Evolutionary conservation across 1,139 yeast species (phyloP).

Genomic region (Lodderomyces orthopsilosis): DNA sequence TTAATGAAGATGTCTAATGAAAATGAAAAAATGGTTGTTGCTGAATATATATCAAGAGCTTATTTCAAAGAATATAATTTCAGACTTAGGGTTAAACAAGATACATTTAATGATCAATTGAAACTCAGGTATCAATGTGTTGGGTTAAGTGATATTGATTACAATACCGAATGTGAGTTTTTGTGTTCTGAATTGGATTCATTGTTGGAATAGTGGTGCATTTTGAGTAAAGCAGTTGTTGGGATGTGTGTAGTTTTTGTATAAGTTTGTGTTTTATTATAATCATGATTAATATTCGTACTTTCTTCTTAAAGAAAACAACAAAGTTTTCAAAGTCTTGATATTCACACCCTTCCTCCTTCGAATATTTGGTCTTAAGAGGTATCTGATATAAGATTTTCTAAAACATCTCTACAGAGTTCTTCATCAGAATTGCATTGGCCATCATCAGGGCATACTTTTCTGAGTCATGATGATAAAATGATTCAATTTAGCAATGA

Average conservation of each 20-base stretch:
- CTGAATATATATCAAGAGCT: conserved; percentile 47
- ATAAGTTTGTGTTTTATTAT: neutral
- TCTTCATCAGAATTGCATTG: no score
- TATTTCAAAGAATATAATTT: conserved; percentile 70
- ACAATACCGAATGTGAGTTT: conserved; percentile 57
- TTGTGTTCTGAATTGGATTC: conserved; percentile 52
- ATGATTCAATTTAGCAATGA: no score
- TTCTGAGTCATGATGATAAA: no score
- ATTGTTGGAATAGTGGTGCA: conserved; percentile 22
- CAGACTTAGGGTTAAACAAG: conserved; percentile 79
- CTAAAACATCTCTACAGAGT: no score
- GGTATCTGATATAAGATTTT: no score
- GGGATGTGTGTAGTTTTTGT: conserved; percentile 4
- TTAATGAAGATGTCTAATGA: conserved; percentile 51
- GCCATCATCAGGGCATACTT: no score
- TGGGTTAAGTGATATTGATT: conserved; percentile 56
- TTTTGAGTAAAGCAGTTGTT: conserved; percentile 1
- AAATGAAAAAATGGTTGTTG: conserved; percentile 45
- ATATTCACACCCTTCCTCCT: neutral
- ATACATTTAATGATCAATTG: conserved; percentile 73
- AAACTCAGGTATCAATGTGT: conserved; percentile 74
- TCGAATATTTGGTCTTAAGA: no score
- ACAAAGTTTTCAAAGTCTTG: no score
- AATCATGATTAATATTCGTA: neutral
- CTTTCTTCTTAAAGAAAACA: neutral